Percentiles rank a stretch among this genome's conserved stretches.
Conservation (phyloP, 257 asterid genomes). For the Agastache rugosa region DNA sequence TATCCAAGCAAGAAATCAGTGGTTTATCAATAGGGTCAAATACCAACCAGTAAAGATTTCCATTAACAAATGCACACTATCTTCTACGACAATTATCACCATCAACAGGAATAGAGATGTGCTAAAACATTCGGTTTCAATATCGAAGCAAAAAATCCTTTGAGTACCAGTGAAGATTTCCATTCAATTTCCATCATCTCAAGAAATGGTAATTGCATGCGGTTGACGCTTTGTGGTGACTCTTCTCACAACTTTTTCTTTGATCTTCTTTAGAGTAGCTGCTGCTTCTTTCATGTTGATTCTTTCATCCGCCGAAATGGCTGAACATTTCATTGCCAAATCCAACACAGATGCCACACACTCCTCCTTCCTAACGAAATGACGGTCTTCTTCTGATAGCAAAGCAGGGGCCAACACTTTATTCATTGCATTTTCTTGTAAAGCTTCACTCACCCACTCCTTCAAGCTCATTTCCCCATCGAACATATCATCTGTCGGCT, state of each 20-base stretch:
- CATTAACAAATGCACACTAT: too few relatives aligned
- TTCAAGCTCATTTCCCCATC: slow-evolving; percentile 5
- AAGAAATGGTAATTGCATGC: background rate
- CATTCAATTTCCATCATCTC: too few relatives aligned
- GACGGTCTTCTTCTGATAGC: background rate
- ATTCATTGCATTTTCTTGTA: background rate
- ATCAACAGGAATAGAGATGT: too few relatives aligned
- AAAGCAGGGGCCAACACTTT: background rate
- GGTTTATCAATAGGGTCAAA: too few relatives aligned
- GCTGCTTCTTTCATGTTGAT: background rate
- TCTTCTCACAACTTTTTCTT: background rate
- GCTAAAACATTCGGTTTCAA: too few relatives aligned
- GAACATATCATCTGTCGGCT: slow-evolving; percentile 22
- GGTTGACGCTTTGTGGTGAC: background rate
- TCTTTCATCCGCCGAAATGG: background rate
- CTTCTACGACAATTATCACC: too few relatives aligned
- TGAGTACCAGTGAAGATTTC: too few relatives aligned
- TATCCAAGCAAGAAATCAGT: too few relatives aligned
- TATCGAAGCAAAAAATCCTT: too few relatives aligned
- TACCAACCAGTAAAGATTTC: too few relatives aligned
- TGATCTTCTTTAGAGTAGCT: background rate
- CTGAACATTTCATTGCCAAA: slow-evolving; percentile 14
- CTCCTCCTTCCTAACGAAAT: background rate
- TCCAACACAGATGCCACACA: background rate
- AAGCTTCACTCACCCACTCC: slow-evolving; percentile 18